phyloP scores from a whole-genome alignment of 352 stramenopile species.

The Globisporangium ultimum region DNA sequence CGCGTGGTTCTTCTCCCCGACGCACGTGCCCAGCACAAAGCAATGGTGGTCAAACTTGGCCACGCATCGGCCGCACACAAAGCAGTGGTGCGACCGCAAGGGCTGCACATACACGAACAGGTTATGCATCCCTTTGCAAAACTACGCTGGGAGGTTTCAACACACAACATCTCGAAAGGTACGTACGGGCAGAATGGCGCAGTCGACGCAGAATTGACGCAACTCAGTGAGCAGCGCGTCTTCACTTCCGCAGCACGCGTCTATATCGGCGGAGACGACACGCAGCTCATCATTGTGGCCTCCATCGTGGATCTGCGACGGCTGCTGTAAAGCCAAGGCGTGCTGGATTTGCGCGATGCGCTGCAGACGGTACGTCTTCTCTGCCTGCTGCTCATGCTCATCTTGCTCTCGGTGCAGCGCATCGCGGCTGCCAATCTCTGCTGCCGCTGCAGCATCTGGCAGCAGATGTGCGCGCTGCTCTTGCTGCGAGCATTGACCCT shows the following conservation, averaged over 20 bases:
- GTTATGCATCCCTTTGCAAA: background rate
- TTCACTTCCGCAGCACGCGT: conserved; percentile 2
- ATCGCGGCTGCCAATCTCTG: conserved; percentile 8
- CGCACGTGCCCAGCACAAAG: conserved; percentile 79
- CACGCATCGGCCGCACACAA: conserved; percentile 72
- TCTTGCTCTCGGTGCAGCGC: background rate
- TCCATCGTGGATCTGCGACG: too few relatives aligned
- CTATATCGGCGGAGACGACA: too few relatives aligned
- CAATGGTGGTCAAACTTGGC: conserved; percentile 93
- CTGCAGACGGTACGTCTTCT: conserved; percentile 16
- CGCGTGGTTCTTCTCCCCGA: conserved; percentile 89
- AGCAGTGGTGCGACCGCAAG: conserved; percentile 86
- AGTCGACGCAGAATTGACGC: conserved; percentile 30
- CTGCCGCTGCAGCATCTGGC: conserved; percentile 9
- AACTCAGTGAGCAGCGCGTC: background rate
- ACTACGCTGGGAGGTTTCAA: too few relatives aligned
- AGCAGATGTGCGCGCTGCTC: background rate
- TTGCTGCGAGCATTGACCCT: background rate
- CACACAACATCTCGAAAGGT: background rate
- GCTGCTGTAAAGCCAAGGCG: conserved; percentile 8
- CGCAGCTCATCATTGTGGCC: too few relatives aligned
- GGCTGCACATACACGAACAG: conserved; percentile 26
- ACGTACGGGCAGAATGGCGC: conserved; percentile 21
- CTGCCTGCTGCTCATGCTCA: background rate
- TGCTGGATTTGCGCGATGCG: conserved; percentile 29